Evolutionary conservation across 345 rosid species (phyloP).

Genomic region (Euclidium syriacum): DNA sequence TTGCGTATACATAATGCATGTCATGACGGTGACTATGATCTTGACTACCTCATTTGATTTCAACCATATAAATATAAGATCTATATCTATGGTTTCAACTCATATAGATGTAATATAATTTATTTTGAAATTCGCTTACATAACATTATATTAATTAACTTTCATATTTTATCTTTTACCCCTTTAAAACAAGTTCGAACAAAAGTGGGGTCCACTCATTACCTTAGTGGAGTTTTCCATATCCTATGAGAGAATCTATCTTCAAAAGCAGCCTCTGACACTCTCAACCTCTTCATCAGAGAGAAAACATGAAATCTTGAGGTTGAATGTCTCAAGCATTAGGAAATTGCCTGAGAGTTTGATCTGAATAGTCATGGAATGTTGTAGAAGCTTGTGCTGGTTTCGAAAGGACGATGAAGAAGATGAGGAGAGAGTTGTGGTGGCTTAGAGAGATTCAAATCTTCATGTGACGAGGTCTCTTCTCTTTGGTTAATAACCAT

Average conservation of each 20-base stretch:
- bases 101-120: neutral
- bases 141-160: conserved; percentile 17
- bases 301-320: conserved; percentile 11
- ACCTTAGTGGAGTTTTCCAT: conserved; percentile 21
- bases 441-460: conserved; percentile 7
- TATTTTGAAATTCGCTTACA: conserved; percentile 9
- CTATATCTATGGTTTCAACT: neutral
- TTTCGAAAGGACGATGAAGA: conserved; percentile 4
- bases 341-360: conserved; percentile 1
- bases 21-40: conserved; percentile 27
- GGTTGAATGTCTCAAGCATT: conserved; percentile 4
- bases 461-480: conserved; percentile 16
- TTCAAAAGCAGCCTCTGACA: conserved; percentile 15
- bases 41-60: conserved; percentile 27
- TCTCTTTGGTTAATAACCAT: conserved; percentile 82
- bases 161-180: neutral
- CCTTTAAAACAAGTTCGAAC: conserved; percentile 4
- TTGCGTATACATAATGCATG: conserved; percentile 30
- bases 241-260: conserved; percentile 8
- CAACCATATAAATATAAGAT: conserved; percentile 23
- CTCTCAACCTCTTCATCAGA: conserved; percentile 15
- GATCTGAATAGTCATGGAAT: conserved; percentile 3
- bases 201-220: conserved; percentile 10
- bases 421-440: conserved; percentile 13
- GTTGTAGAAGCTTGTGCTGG: conserved; percentile 14